Evolutionary conservation across 2,329 filamentous ascomycete genomes (phyloP), one percentile per base, ranked within the genome.

Genomic region (Fusarium sp.): DNA sequence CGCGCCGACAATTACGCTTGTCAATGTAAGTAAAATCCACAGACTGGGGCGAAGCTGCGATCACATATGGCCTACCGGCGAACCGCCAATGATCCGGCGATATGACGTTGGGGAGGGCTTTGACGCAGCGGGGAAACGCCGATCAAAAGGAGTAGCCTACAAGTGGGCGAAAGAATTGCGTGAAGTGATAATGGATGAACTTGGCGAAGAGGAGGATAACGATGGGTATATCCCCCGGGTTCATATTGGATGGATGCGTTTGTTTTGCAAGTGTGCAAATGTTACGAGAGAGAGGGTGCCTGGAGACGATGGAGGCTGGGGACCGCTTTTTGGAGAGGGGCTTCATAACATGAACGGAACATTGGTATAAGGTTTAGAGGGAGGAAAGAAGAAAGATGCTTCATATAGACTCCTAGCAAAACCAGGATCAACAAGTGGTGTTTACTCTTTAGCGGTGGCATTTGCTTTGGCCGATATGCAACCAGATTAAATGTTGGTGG

Each of bases 11-110:
- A 30, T 47, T 4, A 22, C 9, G 2, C 25, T 47, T 3, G 45
- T 47, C n/a, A 10, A 6, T 5, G 12, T 20, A 0, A 8, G 15
- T 20, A 10, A 8, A 2, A 29, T 2, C 2, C 9, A 10, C 6
- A 8, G 8, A 29, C 3, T 4, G 6, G 14, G 6, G 2, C 8
- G 8, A 15, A 8, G 18, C 18, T 47, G n/a, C 3, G 5, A 10
- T 22, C 14, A 30, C 29, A 11, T 16, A 16, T 30, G 45, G 45
- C 45, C 45, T 29, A 3, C 20, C 7, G 45, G 14, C 14, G 29
- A 6, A 2, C n/a, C n/a, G 6, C 24, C 44, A 14, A 6, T 9
- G 6, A 38, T 25, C 16, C 2, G 3, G 4, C 4, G 12, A 8
- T 2, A 24, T 16, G 24, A n/a, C 8, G 18, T 15, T 9, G 6